Percentiles rank a stretch among this genome's conserved stretches.
These are phyloP conservation scores for Pichia sp. DNA, from an alignment of 1,139 yeast genomes.

Conservation along the genomic window DNA sequence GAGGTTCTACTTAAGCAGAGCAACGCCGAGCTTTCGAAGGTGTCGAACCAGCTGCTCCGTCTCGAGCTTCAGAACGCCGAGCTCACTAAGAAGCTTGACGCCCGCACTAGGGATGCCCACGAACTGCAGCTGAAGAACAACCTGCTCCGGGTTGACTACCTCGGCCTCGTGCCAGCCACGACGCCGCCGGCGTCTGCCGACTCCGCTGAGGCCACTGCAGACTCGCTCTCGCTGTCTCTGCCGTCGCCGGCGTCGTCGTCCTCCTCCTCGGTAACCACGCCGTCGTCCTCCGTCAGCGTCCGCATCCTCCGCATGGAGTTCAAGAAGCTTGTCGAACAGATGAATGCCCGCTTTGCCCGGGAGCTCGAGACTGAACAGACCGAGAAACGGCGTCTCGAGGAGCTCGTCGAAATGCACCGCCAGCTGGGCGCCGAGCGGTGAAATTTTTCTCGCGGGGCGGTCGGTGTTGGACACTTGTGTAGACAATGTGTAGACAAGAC, in stretches of 20 bases:
- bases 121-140: slow-evolving; percentile 47
- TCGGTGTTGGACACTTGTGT: neutral
- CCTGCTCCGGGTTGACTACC: slow-evolving; percentile 44
- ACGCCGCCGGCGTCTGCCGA: neutral
- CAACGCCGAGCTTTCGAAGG: neutral
- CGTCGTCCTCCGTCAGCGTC: slow-evolving; percentile 19
- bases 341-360: slow-evolving; percentile 55
- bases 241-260: neutral
- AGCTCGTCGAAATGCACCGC: neutral
- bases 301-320: slow-evolving; percentile 62
- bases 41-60: slow-evolving; percentile 10
- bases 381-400: neutral
- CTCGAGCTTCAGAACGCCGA: slow-evolving; percentile 33
- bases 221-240: neutral
- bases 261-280: neutral
- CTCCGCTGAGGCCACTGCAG: neutral
- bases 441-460: neutral
- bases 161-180: slow-evolving; percentile 33
- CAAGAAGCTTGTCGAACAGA: slow-evolving; percentile 58
- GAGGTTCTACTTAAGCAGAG: slow-evolving; percentile 3
- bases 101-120: slow-evolving; percentile 44
- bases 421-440: neutral
- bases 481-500: neutral
- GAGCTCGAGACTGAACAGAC: slow-evolving; percentile 9
- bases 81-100: slow-evolving; percentile 31